Conservation (phyloP, 2,329 filamentous ascomycete genomes). For the Neofusicoccum ribis region DNA sequence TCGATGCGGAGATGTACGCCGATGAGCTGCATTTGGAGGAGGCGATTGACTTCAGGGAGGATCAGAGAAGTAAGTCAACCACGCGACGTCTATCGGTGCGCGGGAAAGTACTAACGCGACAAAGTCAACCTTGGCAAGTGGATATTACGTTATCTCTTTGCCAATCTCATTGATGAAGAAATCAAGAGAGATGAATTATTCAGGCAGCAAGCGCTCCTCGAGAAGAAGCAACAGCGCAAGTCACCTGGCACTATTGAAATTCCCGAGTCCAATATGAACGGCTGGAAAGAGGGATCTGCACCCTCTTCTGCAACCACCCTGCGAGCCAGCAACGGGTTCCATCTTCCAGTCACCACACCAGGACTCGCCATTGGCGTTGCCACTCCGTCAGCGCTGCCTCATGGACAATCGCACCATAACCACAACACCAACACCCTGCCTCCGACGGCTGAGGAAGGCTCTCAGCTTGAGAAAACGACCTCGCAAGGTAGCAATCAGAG, state of each 20-base stretch:
- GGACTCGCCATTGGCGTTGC: slow-evolving; percentile 77
- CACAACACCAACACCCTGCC: slow-evolving; percentile 35
- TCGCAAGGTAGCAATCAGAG: slow-evolving; percentile 57
- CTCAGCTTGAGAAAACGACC: slow-evolving; percentile 54
- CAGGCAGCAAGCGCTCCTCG: slow-evolving; percentile 68
- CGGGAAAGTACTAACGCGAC: slow-evolving; percentile 23
- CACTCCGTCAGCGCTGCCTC: slow-evolving; percentile 56
- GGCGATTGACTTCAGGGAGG: slow-evolving; percentile 79
- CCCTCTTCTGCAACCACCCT: slow-evolving; percentile 52
- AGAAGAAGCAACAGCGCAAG: slow-evolving; percentile 59
- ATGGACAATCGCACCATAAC: slow-evolving; percentile 31
- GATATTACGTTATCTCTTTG: slow-evolving; percentile 90
- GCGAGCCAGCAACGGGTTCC: slow-evolving; percentile 61
- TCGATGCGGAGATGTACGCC: slow-evolving; percentile 95
- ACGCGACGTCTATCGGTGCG: not conserved
- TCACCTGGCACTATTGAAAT: slow-evolving; percentile 64
- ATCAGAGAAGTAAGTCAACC: slow-evolving; percentile 75
- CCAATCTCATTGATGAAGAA: slow-evolving; percentile 85
- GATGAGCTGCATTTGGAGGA: slow-evolving; percentile 79
- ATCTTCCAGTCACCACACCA: slow-evolving; percentile 66
- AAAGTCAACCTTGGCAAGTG: slow-evolving; percentile 94
- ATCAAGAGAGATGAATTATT: slow-evolving; percentile 76
- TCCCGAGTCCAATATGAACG: slow-evolving; percentile 48
- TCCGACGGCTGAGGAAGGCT: slow-evolving; percentile 44
- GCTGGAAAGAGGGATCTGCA: slow-evolving; percentile 44